phyloP scores from a whole-genome alignment of 495 filamentous ascomycete genomes.

The Cryomyces antarcticus region DNA sequence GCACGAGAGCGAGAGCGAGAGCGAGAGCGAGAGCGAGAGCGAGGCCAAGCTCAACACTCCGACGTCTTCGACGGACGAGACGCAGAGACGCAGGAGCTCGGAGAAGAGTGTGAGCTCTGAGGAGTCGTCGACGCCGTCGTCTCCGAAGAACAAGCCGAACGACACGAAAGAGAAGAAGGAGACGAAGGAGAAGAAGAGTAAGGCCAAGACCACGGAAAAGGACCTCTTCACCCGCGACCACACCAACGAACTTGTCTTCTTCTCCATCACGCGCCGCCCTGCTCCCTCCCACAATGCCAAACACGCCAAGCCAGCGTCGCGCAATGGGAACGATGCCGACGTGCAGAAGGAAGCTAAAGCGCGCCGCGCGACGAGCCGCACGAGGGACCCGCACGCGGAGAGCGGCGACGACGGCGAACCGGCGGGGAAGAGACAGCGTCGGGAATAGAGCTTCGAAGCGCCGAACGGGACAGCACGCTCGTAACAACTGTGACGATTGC shows the following conservation, averaged over 20 bases:
- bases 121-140: background rate
- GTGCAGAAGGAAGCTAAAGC: slow-evolving; percentile 4
- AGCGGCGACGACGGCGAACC: slow-evolving; percentile 3
- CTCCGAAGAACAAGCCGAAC: background rate
- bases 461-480: too few relatives aligned
- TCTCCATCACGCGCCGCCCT: slow-evolving; percentile 6
- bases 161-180: background rate
- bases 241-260: slow-evolving; percentile 11
- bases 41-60: background rate
- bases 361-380: slow-evolving; percentile 5
- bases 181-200: slow-evolving; percentile 3
- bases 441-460: background rate
- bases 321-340: slow-evolving; percentile 1
- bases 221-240: slow-evolving; percentile 1
- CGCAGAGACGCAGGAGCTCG: too few relatives aligned
- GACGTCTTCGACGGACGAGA: too few relatives aligned
- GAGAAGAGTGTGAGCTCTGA: background rate
- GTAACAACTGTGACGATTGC: too few relatives aligned
- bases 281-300: background rate
- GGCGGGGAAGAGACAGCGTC: slow-evolving; percentile 8
- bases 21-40: background rate
- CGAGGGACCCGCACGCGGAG: slow-evolving; percentile 1
- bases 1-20: background rate
- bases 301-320: background rate
- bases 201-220: background rate